Evolutionary conservation across 2,329 filamentous ascomycete genomes (phyloP), one percentile per base, ranked within the genome.

Genomic region (Venturia asperata): DNA sequence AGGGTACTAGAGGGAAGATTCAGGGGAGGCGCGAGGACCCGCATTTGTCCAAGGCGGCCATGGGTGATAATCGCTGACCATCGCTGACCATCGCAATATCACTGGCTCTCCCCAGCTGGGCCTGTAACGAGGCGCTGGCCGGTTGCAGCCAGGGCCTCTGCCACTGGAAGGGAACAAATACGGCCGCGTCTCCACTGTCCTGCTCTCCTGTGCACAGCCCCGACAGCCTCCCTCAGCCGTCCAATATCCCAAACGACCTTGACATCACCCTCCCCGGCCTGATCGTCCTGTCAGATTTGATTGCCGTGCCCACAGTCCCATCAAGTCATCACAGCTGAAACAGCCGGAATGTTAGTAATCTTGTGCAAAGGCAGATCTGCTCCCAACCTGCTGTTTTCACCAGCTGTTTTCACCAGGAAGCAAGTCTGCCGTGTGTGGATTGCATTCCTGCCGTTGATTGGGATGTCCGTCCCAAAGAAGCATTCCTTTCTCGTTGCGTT

Each of bases 271-370:
- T 34, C 30, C 30, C 6, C 30, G 30, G 30, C 30, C 30, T 9
- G 52, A 56, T 56, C 52, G 9, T 56, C 52, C 52, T 56, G 24
- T 30, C 30, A 56, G 15, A 56, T 34, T 34, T n/a, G n/a, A 34
- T 56, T 56, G 49, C 24, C 30, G 37, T 27, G 52, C n/a, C 52
- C 30, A 37, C 52, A 37, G 17, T 37, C 52, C n/a, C n/a, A n/a
- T n/a, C n/a, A n/a, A n/a, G n/a, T n/a, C n/a, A n/a, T n/a, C n/a
- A n/a, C n/a, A n/a, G 52, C 37, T n/a, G 30, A 37, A 56, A 56
- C 52, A n/a, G 4, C 30, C 30, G 30, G 30, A 3, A 34, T 34
- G 6, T 3, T 34, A 34, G 30, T 34, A 34, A 34, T 34, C 34
- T 34, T 55, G 49, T 6, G 15, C 10, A 4, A n/a, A 15, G 15